These are phyloP conservation scores for Scopulariopsis brevicaulis DNA, from an alignment of 2,329 filamentous ascomycete genomes.

Conservation along the genomic window DNA sequence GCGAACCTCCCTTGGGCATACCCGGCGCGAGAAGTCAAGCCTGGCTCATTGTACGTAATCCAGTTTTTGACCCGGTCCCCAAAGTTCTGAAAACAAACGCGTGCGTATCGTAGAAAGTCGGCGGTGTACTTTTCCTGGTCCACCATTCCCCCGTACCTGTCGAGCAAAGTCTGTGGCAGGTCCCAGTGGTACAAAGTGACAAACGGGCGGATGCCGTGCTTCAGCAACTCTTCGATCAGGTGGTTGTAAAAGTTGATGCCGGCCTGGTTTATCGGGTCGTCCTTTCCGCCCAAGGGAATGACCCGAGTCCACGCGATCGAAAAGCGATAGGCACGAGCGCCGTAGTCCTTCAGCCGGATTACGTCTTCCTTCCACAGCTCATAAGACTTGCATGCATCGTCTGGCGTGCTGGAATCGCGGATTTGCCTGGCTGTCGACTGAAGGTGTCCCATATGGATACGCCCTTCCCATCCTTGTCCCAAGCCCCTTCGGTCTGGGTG, in stretches of 20 bases:
- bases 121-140: constrained; percentile 51
- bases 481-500: constrained; percentile 27
- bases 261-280: constrained; percentile 49
- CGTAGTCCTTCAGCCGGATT: constrained; percentile 44
- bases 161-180: constrained; percentile 44
- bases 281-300: constrained; percentile 50
- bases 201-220: constrained; percentile 46
- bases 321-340: constrained; percentile 51
- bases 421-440: constrained; percentile 22
- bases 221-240: constrained; percentile 46
- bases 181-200: constrained; percentile 58
- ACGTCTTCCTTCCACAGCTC: constrained; percentile 39
- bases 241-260: constrained; percentile 48
- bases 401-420: constrained; percentile 24
- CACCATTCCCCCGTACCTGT: constrained; percentile 48
- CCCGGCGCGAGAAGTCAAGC: constrained; percentile 8
- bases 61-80: constrained; percentile 48
- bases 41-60: constrained; percentile 30
- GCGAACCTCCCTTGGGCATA: constrained; percentile 22
- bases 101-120: constrained; percentile 47
- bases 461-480: constrained; percentile 27
- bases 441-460: constrained; percentile 28
- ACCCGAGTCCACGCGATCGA: constrained; percentile 55
- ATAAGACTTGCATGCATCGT: constrained; percentile 25
- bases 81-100: constrained; percentile 45